Percentiles rank a stretch among this genome's conserved stretches.
Evolutionary conservation across 805 yeast species (phyloP).

Genomic region (Candida xiaguanensis): DNA sequence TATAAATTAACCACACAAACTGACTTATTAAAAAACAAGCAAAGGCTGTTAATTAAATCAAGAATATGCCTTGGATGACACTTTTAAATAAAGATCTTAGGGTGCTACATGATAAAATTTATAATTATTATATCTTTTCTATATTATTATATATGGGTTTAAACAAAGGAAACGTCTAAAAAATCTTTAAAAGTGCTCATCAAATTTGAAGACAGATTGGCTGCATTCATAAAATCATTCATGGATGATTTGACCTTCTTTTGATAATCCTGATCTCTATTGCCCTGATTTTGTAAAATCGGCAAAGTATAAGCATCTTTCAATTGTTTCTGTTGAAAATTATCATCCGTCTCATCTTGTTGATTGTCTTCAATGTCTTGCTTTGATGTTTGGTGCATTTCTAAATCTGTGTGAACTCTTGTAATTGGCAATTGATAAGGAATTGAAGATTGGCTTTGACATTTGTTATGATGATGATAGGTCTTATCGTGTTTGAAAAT

Average conservation of each 20-base stretch:
- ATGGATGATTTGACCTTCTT: slow-evolving; percentile 1
- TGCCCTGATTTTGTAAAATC: not conserved
- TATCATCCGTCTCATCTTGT: not conserved
- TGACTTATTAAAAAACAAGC: no score
- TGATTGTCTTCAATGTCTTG: not conserved
- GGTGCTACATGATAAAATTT: no score
- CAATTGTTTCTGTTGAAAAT: slow-evolving; percentile 3
- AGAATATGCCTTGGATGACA: no score
- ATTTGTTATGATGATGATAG: slow-evolving; percentile 5
- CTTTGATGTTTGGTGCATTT: not conserved
- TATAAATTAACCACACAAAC: no score
- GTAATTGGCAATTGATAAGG: not conserved
- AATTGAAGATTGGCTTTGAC: not conserved
- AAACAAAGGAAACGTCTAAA: slow-evolving; percentile 4
- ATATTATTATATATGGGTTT: no score
- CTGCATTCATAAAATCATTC: not conserved
- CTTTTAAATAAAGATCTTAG: no score
- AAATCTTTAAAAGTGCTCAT: slow-evolving; percentile 3
- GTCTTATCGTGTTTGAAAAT: slow-evolving; percentile 6
- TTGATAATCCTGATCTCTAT: not conserved
- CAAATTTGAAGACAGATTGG: not conserved
- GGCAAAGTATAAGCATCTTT: not conserved
- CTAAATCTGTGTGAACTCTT: not conserved
- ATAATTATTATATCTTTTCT: no score
- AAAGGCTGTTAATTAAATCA: no score